Percentiles rank a stretch among this genome's conserved stretches.
Evolutionary conservation across 1,284 basidiomycete species (phyloP).

Genomic region (Cystobasidiaceae sp.): DNA sequence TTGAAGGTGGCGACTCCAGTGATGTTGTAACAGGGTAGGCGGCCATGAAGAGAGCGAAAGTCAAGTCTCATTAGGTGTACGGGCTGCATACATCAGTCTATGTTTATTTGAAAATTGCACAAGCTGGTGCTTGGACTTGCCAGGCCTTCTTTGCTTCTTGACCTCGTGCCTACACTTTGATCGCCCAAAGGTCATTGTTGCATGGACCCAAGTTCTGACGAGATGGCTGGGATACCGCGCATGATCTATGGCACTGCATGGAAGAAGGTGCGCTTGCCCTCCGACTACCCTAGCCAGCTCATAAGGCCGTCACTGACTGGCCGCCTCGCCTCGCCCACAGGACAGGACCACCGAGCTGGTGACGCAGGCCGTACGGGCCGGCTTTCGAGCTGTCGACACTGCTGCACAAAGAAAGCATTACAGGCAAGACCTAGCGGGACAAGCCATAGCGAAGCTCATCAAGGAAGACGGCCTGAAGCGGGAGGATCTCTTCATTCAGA

Average conservation of each 20-base stretch:
- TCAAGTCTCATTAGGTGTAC: too few species aligned
- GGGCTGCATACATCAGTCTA: too few species aligned
- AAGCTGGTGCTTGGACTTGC: too few species aligned
- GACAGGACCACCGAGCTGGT: slow-evolving; percentile 62
- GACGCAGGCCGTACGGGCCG: slow-evolving; percentile 50
- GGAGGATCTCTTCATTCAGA: slow-evolving; percentile 65
- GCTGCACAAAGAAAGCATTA: slow-evolving; percentile 58
- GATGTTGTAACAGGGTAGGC: too few species aligned
- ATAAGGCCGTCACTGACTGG: slow-evolving; percentile 11
- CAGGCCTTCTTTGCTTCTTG: background rate
- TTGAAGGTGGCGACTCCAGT: background rate
- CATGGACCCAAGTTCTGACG: background rate
- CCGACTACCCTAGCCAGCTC: background rate
- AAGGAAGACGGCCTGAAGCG: slow-evolving; percentile 56
- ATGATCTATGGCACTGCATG: slow-evolving; percentile 68
- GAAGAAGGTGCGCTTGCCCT: slow-evolving; percentile 40
- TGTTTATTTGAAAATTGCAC: too few species aligned
- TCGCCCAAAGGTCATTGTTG: too few species aligned
- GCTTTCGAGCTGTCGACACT: slow-evolving; percentile 74
- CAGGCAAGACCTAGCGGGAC: slow-evolving; percentile 68
- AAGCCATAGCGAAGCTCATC: slow-evolving; percentile 57
- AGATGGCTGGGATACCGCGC: slow-evolving; percentile 11
- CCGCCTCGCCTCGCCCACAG: slow-evolving; percentile 52
- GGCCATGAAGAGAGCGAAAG: too few species aligned
- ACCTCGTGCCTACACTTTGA: too few species aligned